Conservation (phyloP, 2,329 filamentous ascomycete genomes). For the Knufia fluminis region DNA sequence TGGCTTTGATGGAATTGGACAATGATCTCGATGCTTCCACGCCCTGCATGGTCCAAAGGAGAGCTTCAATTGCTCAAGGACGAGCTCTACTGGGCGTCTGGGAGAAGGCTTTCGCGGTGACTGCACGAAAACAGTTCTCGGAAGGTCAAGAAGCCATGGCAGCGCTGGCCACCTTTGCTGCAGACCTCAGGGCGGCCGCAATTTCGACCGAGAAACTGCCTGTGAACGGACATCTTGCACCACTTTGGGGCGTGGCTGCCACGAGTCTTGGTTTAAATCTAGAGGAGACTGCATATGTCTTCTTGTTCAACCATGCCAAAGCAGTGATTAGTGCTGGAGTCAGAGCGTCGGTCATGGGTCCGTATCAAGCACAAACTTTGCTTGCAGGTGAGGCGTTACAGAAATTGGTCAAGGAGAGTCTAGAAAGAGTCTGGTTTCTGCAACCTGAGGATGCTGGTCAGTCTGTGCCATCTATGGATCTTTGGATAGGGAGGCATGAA, state of each 20-base stretch:
- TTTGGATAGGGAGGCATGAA: slow-evolving; percentile 58
- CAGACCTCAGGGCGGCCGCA: slow-evolving; percentile 29
- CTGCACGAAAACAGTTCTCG: slow-evolving; percentile 9
- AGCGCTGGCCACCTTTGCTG: slow-evolving; percentile 31
- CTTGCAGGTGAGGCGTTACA: slow-evolving; percentile 47
- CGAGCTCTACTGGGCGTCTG: slow-evolving; percentile 51
- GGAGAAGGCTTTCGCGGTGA: slow-evolving; percentile 34
- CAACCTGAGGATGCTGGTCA: slow-evolving; percentile 49
- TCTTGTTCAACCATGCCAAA: slow-evolving; percentile 55
- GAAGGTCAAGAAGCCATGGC: slow-evolving; percentile 20
- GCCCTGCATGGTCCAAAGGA: slow-evolving; percentile 52
- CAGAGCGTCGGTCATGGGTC: slow-evolving; percentile 54
- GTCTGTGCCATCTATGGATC: slow-evolving; percentile 51
- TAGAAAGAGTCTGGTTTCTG: slow-evolving; percentile 41
- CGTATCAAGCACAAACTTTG: slow-evolving; percentile 54
- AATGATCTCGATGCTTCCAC: slow-evolving; percentile 57
- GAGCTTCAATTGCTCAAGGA: slow-evolving; percentile 53
- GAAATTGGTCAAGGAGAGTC: slow-evolving; percentile 40
- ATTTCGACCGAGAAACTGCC: slow-evolving; percentile 27
- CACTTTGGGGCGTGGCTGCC: slow-evolving; percentile 51
- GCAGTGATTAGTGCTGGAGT: slow-evolving; percentile 55
- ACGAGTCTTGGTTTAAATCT: slow-evolving; percentile 43
- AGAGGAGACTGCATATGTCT: slow-evolving; percentile 50
- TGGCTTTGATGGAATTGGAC: slow-evolving; percentile 44
- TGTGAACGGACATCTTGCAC: slow-evolving; percentile 48